Percentiles rank a stretch among this genome's conserved stretches.
These are phyloP conservation scores for Thelonectria blattea DNA, from an alignment of 2,329 filamentous ascomycete species.

Conservation along the genomic window DNA sequence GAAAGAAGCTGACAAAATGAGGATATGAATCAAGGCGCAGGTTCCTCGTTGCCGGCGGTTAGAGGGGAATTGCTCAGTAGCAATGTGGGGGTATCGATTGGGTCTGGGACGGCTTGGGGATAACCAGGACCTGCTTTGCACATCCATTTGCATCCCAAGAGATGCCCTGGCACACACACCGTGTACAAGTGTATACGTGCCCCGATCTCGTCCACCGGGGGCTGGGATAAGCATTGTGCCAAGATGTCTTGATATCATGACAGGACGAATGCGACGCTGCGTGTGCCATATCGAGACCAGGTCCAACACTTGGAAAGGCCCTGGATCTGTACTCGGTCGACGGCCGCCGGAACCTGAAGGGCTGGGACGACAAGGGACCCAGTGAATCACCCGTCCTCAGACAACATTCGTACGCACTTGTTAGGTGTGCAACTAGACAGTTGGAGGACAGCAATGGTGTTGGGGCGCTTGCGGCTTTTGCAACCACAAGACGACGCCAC, in stretches of 20 bases:
- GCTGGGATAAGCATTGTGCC: conserved; percentile 13
- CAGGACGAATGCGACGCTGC: conserved; percentile 14
- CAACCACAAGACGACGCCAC: conserved; percentile 1
- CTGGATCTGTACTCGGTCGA: conserved; percentile 1
- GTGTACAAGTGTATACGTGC: conserved; percentile 1
- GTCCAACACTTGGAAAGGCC: not conserved
- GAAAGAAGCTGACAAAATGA: conserved; percentile 1
- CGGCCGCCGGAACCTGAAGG: conserved; percentile 2
- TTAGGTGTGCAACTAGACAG: not conserved
- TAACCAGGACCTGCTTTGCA: conserved; percentile 5
- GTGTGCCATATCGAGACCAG: conserved; percentile 7
- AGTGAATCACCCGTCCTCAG: conserved; percentile 7
- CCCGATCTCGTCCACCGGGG: conserved; percentile 2
- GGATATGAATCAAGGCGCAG: not conserved
- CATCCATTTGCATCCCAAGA: conserved; percentile 4
- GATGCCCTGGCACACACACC: not conserved
- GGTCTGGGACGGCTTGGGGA: conserved; percentile 7
- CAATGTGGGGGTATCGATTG: conserved; percentile 16
- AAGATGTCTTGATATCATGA: conserved; percentile 3
- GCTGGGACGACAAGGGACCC: conserved; percentile 11
- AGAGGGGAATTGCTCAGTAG: conserved; percentile 4
- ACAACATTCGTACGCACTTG: conserved; percentile 1
- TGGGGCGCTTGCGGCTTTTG: conserved; percentile 12
- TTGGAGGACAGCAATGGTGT: not conserved
- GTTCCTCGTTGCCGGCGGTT: conserved; percentile 2